A percentile compares a stretch with the other conserved stretches of the same genome.
These are phyloP conservation scores for Penicillium maclennaniae DNA, from an alignment of 495 filamentous ascomycete genomes.

Conservation along the genomic window DNA sequence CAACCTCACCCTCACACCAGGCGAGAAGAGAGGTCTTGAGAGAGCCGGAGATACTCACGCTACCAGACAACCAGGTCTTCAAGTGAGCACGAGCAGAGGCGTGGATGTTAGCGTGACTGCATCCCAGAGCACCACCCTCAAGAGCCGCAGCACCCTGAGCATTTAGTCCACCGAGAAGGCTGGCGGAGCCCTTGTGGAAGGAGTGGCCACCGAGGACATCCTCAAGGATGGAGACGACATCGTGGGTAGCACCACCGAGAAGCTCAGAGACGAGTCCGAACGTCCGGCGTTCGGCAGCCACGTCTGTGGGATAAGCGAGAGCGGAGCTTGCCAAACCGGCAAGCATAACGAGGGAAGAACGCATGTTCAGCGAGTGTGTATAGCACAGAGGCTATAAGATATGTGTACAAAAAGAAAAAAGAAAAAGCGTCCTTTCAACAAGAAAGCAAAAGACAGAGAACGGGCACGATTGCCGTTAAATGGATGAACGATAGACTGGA, in stretches of 20 bases:
- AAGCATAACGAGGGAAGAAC: constrained; percentile 36
- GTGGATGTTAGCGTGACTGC: constrained; percentile 30
- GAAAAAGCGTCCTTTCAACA: constrained; percentile 8
- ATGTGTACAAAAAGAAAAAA: constrained; percentile 19
- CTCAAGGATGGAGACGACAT: constrained; percentile 20
- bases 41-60: constrained; percentile 23
- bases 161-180: constrained; percentile 30
- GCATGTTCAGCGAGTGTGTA: constrained; percentile 34
- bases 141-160: constrained; percentile 41
- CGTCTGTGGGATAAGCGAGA: constrained; percentile 32
- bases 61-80: constrained; percentile 31
- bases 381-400: constrained; percentile 7
- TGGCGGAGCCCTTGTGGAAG: constrained; percentile 7
- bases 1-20: constrained; percentile 16
- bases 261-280: constrained; percentile 21
- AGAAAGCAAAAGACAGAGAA: constrained; percentile 14
- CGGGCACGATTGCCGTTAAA: constrained; percentile 20
- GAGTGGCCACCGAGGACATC: constrained; percentile 24
- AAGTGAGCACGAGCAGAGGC: constrained; percentile 30
- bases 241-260: constrained; percentile 13
- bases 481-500: constrained; percentile 40
- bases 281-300: constrained; percentile 30
- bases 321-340: constrained; percentile 37
- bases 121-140: constrained; percentile 38
- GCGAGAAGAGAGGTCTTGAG: constrained; percentile 9